Base-by-base conservation (phyloP, 192 early-diverging fungal species). In the Gryganskiella cystojenkinii region DNA sequence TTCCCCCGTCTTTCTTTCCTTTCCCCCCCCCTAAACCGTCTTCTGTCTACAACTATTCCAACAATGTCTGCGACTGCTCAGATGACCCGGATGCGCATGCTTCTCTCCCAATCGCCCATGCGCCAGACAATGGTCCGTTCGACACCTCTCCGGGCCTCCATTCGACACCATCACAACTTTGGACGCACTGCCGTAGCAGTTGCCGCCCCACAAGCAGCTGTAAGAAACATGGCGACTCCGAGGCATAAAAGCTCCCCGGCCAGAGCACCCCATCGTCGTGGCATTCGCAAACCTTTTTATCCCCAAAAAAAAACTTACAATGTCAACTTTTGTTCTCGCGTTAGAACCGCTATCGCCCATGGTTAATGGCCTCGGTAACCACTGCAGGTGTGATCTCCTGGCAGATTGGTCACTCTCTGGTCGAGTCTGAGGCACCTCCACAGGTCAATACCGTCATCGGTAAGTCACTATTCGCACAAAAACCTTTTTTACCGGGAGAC, bases 321-420 rank as follows among this genome's bases (percentile, higher is more conserved):
- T 44, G 8, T 2, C 22, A 43, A 34, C 44, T 42, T 47, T 43
- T 24, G 49, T 47, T 30, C 28, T 19, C 14, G 13, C 2, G 30
- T 10, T 40, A 73, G 71, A 46, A 64, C 40, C 37, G 35, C 25
- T 69, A 46, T 61, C 62, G 53, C 33, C 47, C 74, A 34, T 78
- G 74, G 74, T 22, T 69, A 35, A 50, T 63, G 17, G 65, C 67
- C 4, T 59, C 66, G 0, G 43, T 60, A 14, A 59, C 67, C 20
- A 69, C 67, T 19, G 66, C 55, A 1, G 74, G 74, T 43, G 66
- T 78, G 11, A 3, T 78, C 24, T 78, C 74, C 40, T 78, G 74
- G 74, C 74, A 78, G 30, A 43, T 78, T 13, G 49, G 57, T 19
- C 31, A 64, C 42, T 69, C 74, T 6, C 11, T 64, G 2, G 56